Base-by-base conservation (phyloP, 2,329 filamentous ascomycete species). In the Acephala macrosclerotiorum region DNA sequence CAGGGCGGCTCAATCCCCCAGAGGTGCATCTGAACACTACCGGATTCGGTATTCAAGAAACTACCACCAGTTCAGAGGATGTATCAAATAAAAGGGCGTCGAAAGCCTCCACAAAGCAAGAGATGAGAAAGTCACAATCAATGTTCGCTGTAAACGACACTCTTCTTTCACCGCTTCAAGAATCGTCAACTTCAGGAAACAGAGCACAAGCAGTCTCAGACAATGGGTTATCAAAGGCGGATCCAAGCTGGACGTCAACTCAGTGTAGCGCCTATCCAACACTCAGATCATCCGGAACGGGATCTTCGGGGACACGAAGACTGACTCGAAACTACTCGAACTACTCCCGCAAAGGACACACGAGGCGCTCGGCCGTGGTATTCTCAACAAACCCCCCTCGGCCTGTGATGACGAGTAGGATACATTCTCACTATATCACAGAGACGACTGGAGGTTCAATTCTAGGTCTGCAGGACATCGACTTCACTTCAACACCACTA, bases 331-430 rank as follows among this genome's bases (percentile, higher is more conserved):
- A 68, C 14, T 75, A 74, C 62, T 76, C 74, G 8, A 74, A 72
- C 26, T 74, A 72, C 58, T 75, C 73, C 9, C 64, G 70, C 22
- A 75, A 74, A 63, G 73, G 73, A 1, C 71, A 74, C 40, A 67
- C 58, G 9, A 62, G 69, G 61, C 62, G 66, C 6, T 73, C 71
- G 35, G 68, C 70, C 26, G 66, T 66, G 35, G 20, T 70, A 2
- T 36, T 59, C 11, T 60, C 66, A 12, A 18, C 59, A 12, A 66
- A 66, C 51, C 25, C 62, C 47, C 25, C 63, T 61, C 60, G 63
- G 35, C 45, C 61, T 18, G 16, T 61, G 7, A 67, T 64, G 53
- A 62, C 72, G 25, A 69, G 64, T 47, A 53, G 22, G 20, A 38
- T 61, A 53, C 55, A 57, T 60, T 63, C 56, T 53, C 25, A 58